Evolutionary conservation across 441 rosid genomes (phyloP), one percentile per base, ranked within the genome.

Genomic region (Arabidopsis hybrid): DNA sequence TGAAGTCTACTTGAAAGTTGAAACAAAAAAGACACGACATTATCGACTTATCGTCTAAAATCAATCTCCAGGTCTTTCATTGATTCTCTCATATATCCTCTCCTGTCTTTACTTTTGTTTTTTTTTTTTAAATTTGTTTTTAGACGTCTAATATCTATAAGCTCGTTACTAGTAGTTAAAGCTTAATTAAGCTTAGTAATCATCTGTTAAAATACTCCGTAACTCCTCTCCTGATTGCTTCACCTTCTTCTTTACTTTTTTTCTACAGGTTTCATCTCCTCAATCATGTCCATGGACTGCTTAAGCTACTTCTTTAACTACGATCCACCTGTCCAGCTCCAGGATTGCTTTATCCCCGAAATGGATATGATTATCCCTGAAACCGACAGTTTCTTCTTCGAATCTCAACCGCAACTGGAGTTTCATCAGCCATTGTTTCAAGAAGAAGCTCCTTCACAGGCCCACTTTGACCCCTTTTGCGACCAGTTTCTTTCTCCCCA

Each of bases 261-360:
- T 40, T 38, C 13, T 40, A 40, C 68, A 77, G 76, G 61, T 76
- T 53, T 61, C 59, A 61, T 68, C 32, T 84, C 79, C 79, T 16
- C 78, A 43, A 21, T 26, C 29, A 26, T 68, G 69, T 86, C 76
- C 17, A 72, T 72, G 77, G 72, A 71, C 58, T 76, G 76, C 60
- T 71, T 67, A 60, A 85, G 89, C 72, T 83, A 75, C 51, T 82
- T 74, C 60, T 74, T 83, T 60, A 75, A 72, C 40, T 67, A 49
- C 66, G 86, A 78, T 59, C 53, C 71, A n/a, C 69, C 74, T 75
- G 46, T 65, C 42, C 83, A 81, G 72, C 81, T 77, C 64, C 69
- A 68, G 26, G 79, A 75, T 68, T 75, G 79, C 64, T 68, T 68
- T 45, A n/a, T 69, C 10, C 74, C 79, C 8, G 69, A 75, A 10